Evolutionary conservation across 2,329 filamentous ascomycete genomes (phyloP).

Genomic region (Fusarium sulawesiense): DNA sequence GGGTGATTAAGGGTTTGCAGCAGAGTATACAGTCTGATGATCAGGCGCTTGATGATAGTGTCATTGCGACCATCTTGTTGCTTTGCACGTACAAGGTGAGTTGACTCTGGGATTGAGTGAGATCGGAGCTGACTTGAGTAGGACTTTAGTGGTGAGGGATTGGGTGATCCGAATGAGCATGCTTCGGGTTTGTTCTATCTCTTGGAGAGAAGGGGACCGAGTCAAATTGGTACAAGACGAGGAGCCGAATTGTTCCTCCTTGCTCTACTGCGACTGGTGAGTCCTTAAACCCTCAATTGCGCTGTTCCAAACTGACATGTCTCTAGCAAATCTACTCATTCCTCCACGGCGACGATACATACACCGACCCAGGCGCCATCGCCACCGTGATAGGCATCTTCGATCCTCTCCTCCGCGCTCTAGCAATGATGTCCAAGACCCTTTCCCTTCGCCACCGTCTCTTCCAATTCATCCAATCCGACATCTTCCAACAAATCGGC

Average conservation of each 20-base stretch:
- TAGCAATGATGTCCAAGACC: slow-evolving; percentile 49
- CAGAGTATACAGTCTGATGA: slow-evolving; percentile 43
- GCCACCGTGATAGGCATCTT: slow-evolving; percentile 46
- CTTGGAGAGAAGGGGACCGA: slow-evolving; percentile 47
- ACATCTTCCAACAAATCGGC: not conserved
- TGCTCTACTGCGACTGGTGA: slow-evolving; percentile 47
- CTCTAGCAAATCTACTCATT: slow-evolving; percentile 49
- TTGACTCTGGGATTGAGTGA: not conserved
- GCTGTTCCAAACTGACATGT: accelerated
- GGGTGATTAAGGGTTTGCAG: slow-evolving; percentile 46
- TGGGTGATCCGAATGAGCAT: slow-evolving; percentile 48
- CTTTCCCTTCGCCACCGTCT: slow-evolving; percentile 33
- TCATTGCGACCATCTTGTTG: slow-evolving; percentile 47
- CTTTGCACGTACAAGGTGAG: slow-evolving; percentile 48
- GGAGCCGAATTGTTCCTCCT: slow-evolving; percentile 49
- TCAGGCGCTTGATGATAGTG: slow-evolving; percentile 46
- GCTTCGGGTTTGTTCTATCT: slow-evolving; percentile 50
- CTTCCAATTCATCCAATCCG: slow-evolving; percentile 8
- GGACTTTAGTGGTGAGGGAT: slow-evolving; percentile 49
- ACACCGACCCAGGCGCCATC: slow-evolving; percentile 49
- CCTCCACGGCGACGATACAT: slow-evolving; percentile 47
- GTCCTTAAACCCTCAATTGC: not conserved
- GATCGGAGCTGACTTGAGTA: slow-evolving; percentile 22
- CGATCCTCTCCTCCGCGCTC: slow-evolving; percentile 47
- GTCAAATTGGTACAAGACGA: slow-evolving; percentile 47